These are phyloP conservation scores for Vitis rupestris DNA, from an alignment of 164 flowering plant species.

Conservation along the genomic window DNA sequence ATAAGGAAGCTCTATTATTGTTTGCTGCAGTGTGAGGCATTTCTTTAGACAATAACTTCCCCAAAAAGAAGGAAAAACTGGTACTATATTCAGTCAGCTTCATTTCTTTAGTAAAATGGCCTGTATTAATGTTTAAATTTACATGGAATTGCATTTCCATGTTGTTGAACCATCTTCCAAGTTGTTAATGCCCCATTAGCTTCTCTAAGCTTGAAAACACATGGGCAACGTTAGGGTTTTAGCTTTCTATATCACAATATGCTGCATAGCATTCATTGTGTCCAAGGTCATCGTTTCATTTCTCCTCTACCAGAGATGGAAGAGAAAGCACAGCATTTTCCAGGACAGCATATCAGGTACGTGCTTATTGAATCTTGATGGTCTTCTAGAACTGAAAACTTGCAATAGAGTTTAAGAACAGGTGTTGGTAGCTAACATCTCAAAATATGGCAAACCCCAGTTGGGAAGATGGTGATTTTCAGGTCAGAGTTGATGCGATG, in stretches of 20 bases:
- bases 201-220: no score
- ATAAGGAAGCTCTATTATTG: no score
- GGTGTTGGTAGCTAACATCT: neutral
- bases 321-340: slow-evolving; percentile 51
- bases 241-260: slow-evolving; percentile 65
- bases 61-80: no score
- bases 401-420: neutral
- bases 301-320: slow-evolving; percentile 76
- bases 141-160: no score
- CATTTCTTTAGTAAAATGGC: no score
- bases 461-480: slow-evolving; percentile 88
- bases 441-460: slow-evolving; percentile 25
- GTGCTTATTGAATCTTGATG: neutral
- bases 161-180: no score
- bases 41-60: no score
- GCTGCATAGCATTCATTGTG: slow-evolving; percentile 58
- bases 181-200: no score
- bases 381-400: no score
- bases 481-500: slow-evolving; percentile 55
- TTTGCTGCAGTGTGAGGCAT: no score
- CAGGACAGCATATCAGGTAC: slow-evolving; percentile 67
- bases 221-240: slow-evolving; percentile 49
- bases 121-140: no score
- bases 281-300: slow-evolving; percentile 65
- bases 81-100: no score